Evolutionary conservation across 2,329 filamentous ascomycete species (phyloP), one percentile per base, ranked within the genome.

Genomic region (Trichoderma atroviride): DNA sequence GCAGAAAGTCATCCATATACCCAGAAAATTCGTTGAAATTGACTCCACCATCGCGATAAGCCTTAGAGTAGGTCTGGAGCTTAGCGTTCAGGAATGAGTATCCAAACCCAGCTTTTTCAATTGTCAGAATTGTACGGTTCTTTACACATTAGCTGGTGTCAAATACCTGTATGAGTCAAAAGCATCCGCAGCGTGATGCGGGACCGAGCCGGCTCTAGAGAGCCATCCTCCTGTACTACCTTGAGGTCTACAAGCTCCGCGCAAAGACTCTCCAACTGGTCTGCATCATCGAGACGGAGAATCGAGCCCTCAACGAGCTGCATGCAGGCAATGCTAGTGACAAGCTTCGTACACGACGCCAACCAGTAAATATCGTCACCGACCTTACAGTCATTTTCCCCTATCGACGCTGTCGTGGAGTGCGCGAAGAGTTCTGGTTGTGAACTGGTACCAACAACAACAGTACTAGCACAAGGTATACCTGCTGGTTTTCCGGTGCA

Each of bases 1-100:
- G 57, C 22, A 60, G 9, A 60, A 60, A n/a, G 35, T 60, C 57
- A 10, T 43, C 57, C 35, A 60, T 60, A 29, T 60, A 24, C 35
- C 57, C 57, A 24, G 57, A 60, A 29, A 60, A 60, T 19, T 60
- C 57, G 16, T 60, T 60, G 5, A 47, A 60, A n/a, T 60, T 47
- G 35, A 27, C 37, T 60, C 57, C 37, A 24, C n/a, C 24, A 43
- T 16, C 14, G 24, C 35, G 35, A 27, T 47, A 27, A 14, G 37
- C 5, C 52, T 55, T 31, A 19, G 24, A 55, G 52, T 55, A 55
- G 13, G 52, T 27, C 16, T 19, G 24, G 27, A 55, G 52, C 14
- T 55, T 55, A 2, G 52, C 14, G 13, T 55, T 55, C 3, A 55
- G 27, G 7, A 55, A 55, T 27, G 52, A 55, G 52, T 55, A 55